Base-by-base conservation (phyloP, 2,329 filamentous ascomycete species). In the Neonectria magnoliae region DNA sequence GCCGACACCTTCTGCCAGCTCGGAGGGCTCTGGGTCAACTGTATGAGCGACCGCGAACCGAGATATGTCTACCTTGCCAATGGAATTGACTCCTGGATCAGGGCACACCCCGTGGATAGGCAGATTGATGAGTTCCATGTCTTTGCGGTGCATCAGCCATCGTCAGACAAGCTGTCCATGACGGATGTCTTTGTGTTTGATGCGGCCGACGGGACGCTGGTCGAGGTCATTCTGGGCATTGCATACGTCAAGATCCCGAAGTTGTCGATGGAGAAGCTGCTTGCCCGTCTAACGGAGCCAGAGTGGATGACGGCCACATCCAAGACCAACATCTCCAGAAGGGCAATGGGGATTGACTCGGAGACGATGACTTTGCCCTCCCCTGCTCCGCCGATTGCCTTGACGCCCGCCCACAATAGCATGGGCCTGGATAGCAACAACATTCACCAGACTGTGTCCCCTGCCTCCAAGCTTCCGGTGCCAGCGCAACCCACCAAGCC, bases 151-250 rank as follows among this genome's bases (percentile, higher is more conserved):
- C 54, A 58, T 18, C 31, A 38, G 5, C 60, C 29, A 5, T 47
- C 36, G 8, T 33, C 27, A 6, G 54, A 53, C 14, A 52, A 57
- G 13, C 10, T 27, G 2, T 62, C n/a, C 20, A 2, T 58, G 8
- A 48, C 54, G 9, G 60, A 62, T 7, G 14, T 62, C 2, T 58
- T 62, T 31, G 22, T 62, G 38, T 62, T 62, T 25, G 38, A 62
- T 11, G 45, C 47, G 2, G 25, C 48, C 16, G 45, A 27, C 10
- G 60, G 60, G 2, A 13, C 14, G 7, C 11, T 62, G 1, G 36
- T 14, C 20, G 53, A 57, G 38, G 60, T 62, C 5, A 62, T 62
- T 18, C 29, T 62, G 25, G 60, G 60, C 4, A 27, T 62, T n/a
- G 20, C 25, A 20, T 62, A 57, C 41, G 45, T 31, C 5, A 36